Evolutionary conservation across 1,284 basidiomycete species (phyloP).

Genomic region (Rhodotorula sp.): DNA sequence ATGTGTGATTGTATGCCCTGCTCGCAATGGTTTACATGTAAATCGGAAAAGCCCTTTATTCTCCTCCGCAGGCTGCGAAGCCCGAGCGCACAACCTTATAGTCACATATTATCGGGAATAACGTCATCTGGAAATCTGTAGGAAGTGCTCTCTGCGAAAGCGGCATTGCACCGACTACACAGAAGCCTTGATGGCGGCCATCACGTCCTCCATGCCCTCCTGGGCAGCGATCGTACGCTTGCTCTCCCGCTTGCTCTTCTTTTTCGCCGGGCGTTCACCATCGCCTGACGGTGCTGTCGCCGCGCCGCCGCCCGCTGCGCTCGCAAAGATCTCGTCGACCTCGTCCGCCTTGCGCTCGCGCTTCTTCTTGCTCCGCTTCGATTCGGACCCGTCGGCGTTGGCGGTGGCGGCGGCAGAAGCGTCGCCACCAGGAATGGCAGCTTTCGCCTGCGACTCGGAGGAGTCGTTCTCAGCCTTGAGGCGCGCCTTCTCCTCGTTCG

Average conservation of each 20-base stretch:
- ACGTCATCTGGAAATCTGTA: not conserved
- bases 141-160: not conserved
- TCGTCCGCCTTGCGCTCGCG: slow-evolving; percentile 43
- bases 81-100: no score
- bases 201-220: slow-evolving; percentile 31
- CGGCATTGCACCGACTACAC: slow-evolving; percentile 8
- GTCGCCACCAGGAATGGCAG: slow-evolving; percentile 23
- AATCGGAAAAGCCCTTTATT: no score
- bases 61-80: no score
- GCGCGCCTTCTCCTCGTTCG: slow-evolving; percentile 30
- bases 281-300: not conserved
- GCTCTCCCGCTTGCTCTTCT: slow-evolving; percentile 16
- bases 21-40: no score
- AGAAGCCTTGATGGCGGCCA: slow-evolving; percentile 31
- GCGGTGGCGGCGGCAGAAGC: slow-evolving; percentile 6
- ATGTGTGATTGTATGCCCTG: no score
- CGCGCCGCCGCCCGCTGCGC: not conserved
- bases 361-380: slow-evolving; percentile 32
- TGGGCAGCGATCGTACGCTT: slow-evolving; percentile 13
- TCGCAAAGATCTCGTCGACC: slow-evolving; percentile 41
- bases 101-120: not conserved
- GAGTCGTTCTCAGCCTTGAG: slow-evolving; percentile 12
- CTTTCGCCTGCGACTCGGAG: slow-evolving; percentile 6
- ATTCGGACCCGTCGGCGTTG: not conserved
- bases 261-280: slow-evolving; percentile 1